A percentile compares a stretch with the other conserved stretches of the same genome.
These are phyloP conservation scores for Phytopythium sindhum DNA, from an alignment of 352 stramenopile species.

Conservation along the genomic window DNA sequence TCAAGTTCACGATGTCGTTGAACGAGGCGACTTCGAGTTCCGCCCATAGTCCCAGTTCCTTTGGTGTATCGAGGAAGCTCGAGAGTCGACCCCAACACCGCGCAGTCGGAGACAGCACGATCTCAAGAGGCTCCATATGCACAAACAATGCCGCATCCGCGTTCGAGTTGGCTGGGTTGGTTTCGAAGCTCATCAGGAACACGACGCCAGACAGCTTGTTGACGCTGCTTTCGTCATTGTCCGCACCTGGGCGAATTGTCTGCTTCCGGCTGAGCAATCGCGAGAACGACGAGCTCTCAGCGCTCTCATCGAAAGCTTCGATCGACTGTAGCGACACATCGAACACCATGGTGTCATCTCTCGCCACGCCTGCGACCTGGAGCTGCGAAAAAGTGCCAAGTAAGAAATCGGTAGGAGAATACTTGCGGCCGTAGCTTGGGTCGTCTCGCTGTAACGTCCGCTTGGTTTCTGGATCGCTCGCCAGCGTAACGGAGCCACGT, in stretches of 20 bases:
- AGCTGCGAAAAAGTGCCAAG: constrained; percentile 76
- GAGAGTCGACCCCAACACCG: constrained; percentile 74
- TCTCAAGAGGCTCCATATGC: constrained; percentile 84
- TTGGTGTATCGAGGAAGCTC: constrained; percentile 74
- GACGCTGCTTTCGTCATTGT: constrained; percentile 49
- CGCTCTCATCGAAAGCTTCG: constrained; percentile 83
- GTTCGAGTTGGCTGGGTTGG: constrained; percentile 56
- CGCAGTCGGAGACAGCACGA: constrained; percentile 83
- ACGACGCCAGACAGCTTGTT: constrained; percentile 71
- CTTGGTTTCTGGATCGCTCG: constrained; percentile 74
- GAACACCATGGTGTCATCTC: constrained; percentile 68
- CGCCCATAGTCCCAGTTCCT: constrained; percentile 75
- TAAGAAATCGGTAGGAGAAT: constrained; percentile 73
- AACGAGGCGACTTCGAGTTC: constrained; percentile 87
- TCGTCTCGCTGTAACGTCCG: constrained; percentile 58
- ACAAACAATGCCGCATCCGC: constrained; percentile 76
- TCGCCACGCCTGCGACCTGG: constrained; percentile 65
- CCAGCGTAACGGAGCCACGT: constrained; percentile 71
- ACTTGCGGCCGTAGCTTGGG: constrained; percentile 57
- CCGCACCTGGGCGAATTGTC: constrained; percentile 28
- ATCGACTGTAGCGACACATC: constrained; percentile 86
- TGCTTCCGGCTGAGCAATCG: constrained; percentile 75
- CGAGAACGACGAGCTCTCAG: constrained; percentile 80
- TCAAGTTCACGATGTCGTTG: constrained; percentile 89
- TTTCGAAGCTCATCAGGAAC: constrained; percentile 85